Evolutionary conservation across 2,329 filamentous ascomycete species (phyloP).

Genomic region (Chalaropsis thielavioides): DNA sequence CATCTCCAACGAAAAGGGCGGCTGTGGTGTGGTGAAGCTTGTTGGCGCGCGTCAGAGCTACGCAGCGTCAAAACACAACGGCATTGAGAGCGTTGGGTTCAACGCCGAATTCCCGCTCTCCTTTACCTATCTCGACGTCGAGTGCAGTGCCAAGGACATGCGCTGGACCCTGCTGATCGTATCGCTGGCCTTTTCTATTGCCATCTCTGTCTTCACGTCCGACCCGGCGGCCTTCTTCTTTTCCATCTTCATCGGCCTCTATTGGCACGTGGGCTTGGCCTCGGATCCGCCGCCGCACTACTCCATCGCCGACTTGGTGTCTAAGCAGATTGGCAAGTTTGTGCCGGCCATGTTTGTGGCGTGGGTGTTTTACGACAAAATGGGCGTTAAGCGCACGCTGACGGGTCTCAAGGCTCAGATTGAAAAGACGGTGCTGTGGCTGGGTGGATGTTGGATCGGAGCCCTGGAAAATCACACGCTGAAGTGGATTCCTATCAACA

Average conservation of each 20-base stretch:
- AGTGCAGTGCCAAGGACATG: slow-evolving; percentile 58
- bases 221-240: slow-evolving; percentile 75
- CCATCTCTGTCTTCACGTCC: slow-evolving; percentile 69
- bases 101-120: slow-evolving; percentile 81
- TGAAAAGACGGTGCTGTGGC: slow-evolving; percentile 80
- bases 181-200: slow-evolving; percentile 61
- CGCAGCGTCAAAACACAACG: slow-evolving; percentile 49
- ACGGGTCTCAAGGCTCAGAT: slow-evolving; percentile 62
- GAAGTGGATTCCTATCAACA: slow-evolving; percentile 80
- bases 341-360: slow-evolving; percentile 77
- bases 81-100: slow-evolving; percentile 64
- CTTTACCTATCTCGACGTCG: slow-evolving; percentile 58
- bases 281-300: slow-evolving; percentile 66
- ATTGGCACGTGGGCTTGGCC: slow-evolving; percentile 79
- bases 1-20: slow-evolving; percentile 55
- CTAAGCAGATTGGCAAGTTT: slow-evolving; percentile 64
- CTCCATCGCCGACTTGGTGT: slow-evolving; percentile 57
- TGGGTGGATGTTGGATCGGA: slow-evolving; percentile 82
- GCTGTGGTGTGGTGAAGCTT: slow-evolving; percentile 67
- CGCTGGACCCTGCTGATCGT: slow-evolving; percentile 75
- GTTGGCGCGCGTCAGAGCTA: slow-evolving; percentile 54
- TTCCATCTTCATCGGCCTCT: slow-evolving; percentile 64
- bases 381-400: slow-evolving; percentile 59
- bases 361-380: slow-evolving; percentile 77
- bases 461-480: slow-evolving; percentile 92